Percentiles rank a stretch among this genome's conserved stretches.
These are phyloP conservation scores for Paxillus involutus DNA, from an alignment of 768 basidiomycete genomes.

Conservation along the genomic window DNA sequence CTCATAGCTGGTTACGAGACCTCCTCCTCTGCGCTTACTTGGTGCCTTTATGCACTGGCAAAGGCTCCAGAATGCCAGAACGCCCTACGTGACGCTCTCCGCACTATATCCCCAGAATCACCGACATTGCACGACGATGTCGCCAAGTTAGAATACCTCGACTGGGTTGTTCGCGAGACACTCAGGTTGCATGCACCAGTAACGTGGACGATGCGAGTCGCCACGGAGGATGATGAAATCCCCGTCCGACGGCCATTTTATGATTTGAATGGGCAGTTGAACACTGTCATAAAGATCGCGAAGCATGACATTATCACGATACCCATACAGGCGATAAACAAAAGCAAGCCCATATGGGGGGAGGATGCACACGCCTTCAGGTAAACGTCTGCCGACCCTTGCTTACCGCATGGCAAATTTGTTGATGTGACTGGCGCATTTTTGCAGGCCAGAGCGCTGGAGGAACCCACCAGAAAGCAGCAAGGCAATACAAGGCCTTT, in stretches of 20 bases:
- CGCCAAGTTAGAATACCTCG: slow-evolving; percentile 52
- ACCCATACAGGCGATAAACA: slow-evolving; percentile 61
- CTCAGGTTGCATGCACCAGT: slow-evolving; percentile 58
- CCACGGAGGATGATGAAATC: slow-evolving; percentile 47
- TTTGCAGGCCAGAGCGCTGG: slow-evolving; percentile 54
- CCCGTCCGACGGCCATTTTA: slow-evolving; percentile 42
- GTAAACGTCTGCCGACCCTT: slow-evolving; percentile 32
- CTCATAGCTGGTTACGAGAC: slow-evolving; percentile 68
- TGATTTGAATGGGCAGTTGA: slow-evolving; percentile 31
- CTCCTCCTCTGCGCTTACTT: slow-evolving; percentile 54
- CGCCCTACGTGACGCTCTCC: slow-evolving; percentile 46
- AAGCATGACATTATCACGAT: slow-evolving; percentile 59
- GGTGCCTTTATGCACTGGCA: slow-evolving; percentile 60
- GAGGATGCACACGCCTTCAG: slow-evolving; percentile 62
- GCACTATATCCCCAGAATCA: slow-evolving; percentile 22
- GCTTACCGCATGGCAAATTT: slow-evolving; percentile 19
- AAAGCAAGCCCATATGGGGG: slow-evolving; percentile 57
- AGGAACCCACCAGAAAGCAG: slow-evolving; percentile 36
- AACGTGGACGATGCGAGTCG: slow-evolving; percentile 58
- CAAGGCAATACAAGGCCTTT: slow-evolving; percentile 49
- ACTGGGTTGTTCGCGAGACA: slow-evolving; percentile 59
- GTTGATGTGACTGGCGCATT: slow-evolving; percentile 20
- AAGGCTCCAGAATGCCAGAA: slow-evolving; percentile 45
- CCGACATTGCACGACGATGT: slow-evolving; percentile 29
- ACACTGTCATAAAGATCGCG: slow-evolving; percentile 37